A percentile compares a stretch with the other conserved stretches of the same genome.
Conservation (phyloP, 2,329 filamentous ascomycete genomes). For the Capronia epimyces region DNA sequence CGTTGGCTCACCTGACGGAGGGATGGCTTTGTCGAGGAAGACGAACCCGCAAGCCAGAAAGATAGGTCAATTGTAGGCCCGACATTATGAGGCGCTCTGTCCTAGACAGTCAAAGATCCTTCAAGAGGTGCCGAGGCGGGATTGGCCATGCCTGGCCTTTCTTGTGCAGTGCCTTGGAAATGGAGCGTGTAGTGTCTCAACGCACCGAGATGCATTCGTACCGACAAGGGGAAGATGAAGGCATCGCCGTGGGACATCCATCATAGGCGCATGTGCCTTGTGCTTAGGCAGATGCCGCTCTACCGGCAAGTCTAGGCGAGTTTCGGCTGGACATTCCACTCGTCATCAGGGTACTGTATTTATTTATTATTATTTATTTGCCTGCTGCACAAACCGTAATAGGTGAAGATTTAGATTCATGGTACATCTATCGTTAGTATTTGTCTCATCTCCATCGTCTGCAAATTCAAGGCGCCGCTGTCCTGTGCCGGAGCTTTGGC, state of each 20-base stretch:
- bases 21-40: conserved; percentile 8
- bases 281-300: neutral
- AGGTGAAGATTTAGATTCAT: too few relatives aligned
- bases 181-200: too few relatives aligned
- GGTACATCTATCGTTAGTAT: neutral
- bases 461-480: too few relatives aligned
- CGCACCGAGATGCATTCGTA: too few relatives aligned
- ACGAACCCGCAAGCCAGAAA: conserved; percentile 9
- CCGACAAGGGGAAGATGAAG: too few relatives aligned
- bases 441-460: too few relatives aligned
- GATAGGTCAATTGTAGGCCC: conserved; percentile 1
- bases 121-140: neutral
- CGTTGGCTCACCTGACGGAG: conserved; percentile 18
- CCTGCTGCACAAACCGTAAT: too few relatives aligned
- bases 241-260: too few relatives aligned
- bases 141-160: neutral
- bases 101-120: neutral
- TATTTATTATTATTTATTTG: too few relatives aligned
- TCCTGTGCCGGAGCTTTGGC: too few relatives aligned
- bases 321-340: conserved; percentile 14
- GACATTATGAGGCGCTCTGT: conserved; percentile 13
- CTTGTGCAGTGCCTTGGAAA: neutral
- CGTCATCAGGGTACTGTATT: too few relatives aligned
- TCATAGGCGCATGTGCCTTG: conserved; percentile 1
- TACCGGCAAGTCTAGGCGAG: conserved; percentile 11